Percentiles rank a stretch among this genome's conserved stretches.
These are phyloP conservation scores for Prunus mira DNA, from an alignment of 306 rosid genomes.

Conservation along the genomic window DNA sequence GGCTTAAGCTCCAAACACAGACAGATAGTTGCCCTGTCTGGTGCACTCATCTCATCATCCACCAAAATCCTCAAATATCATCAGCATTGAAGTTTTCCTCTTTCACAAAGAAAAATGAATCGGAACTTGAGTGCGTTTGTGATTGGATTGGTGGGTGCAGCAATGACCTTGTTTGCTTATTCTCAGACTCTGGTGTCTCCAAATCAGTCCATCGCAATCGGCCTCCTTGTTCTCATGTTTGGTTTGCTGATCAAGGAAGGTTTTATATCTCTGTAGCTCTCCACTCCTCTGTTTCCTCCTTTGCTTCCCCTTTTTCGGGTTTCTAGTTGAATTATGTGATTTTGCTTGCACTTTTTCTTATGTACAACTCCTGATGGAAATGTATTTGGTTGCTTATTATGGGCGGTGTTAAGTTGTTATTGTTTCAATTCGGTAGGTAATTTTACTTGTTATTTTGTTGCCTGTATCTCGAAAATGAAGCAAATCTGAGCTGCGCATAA, in stretches of 20 bases:
- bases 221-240: slow-evolving; percentile 67
- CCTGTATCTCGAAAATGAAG: too few relatives aligned
- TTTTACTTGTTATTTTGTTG: too few relatives aligned
- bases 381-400: too few relatives aligned
- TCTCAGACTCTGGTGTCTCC: slow-evolving; percentile 61
- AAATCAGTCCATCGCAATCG: slow-evolving; percentile 53
- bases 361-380: too few relatives aligned
- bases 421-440: too few relatives aligned
- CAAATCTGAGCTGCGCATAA: too few relatives aligned
- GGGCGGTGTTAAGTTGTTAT: too few relatives aligned
- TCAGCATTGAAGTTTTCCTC: not conserved
- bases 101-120: slow-evolving; percentile 36
- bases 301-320: not conserved
- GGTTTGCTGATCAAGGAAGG: slow-evolving; percentile 81
- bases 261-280: slow-evolving; percentile 44
- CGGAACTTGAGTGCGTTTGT: slow-evolving; percentile 44
- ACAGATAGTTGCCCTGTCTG: too few relatives aligned
- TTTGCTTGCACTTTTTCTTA: too few relatives aligned
- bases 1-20: not conserved
- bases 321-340: too few relatives aligned
- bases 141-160: slow-evolving; percentile 75
- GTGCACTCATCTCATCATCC: not conserved
- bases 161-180: slow-evolving; percentile 58
- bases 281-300: not conserved
- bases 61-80: not conserved